phyloP scores from a whole-genome alignment of 2,329 filamentous ascomycete genomes.

The Cercospora brassicicola region DNA sequence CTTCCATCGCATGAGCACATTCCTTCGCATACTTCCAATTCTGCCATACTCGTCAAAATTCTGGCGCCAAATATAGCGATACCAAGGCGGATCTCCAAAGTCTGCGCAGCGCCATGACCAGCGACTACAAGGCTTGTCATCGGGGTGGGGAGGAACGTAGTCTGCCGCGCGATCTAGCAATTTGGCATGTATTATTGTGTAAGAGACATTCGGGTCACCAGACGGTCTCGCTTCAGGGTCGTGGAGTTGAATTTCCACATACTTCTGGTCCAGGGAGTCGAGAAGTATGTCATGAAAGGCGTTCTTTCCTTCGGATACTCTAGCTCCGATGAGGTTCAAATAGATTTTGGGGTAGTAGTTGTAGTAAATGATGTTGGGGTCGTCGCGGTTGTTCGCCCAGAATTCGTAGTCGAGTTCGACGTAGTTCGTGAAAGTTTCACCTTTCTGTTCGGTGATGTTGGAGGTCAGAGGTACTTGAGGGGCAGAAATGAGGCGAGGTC shows the following conservation, averaged over 20 bases:
- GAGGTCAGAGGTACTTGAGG: slow-evolving; percentile 1
- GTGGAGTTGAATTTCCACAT: slow-evolving; percentile 1
- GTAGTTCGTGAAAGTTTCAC: not conserved
- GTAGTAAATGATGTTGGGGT: slow-evolving; percentile 17
- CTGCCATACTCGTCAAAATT: slow-evolving; percentile 21
- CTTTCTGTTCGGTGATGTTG: not conserved
- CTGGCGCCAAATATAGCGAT: slow-evolving; percentile 18
- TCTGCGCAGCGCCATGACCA: slow-evolving; percentile 22
- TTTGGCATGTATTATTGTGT: slow-evolving; percentile 3
- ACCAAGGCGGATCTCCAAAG: slow-evolving; percentile 22
- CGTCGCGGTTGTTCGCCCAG: slow-evolving; percentile 13
- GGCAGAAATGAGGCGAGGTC: slow-evolving; percentile 5
- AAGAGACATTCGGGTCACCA: not conserved
- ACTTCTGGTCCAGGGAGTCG: slow-evolving; percentile 14
- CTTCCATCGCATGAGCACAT: slow-evolving; percentile 4
- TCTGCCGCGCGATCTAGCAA: not conserved
- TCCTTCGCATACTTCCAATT: slow-evolving; percentile 16
- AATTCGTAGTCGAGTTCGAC: slow-evolving; percentile 18
- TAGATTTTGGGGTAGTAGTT: slow-evolving; percentile 19
- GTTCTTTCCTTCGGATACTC: not conserved
- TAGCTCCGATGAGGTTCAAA: slow-evolving; percentile 17
- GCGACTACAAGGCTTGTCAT: slow-evolving; percentile 12
- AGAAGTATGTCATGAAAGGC: slow-evolving; percentile 3
- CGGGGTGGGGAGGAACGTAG: slow-evolving; percentile 14
- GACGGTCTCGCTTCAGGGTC: slow-evolving; percentile 2